phyloP scores from a whole-genome alignment of 129 eudicot species.

The Chrysanthemum seticuspe region DNA sequence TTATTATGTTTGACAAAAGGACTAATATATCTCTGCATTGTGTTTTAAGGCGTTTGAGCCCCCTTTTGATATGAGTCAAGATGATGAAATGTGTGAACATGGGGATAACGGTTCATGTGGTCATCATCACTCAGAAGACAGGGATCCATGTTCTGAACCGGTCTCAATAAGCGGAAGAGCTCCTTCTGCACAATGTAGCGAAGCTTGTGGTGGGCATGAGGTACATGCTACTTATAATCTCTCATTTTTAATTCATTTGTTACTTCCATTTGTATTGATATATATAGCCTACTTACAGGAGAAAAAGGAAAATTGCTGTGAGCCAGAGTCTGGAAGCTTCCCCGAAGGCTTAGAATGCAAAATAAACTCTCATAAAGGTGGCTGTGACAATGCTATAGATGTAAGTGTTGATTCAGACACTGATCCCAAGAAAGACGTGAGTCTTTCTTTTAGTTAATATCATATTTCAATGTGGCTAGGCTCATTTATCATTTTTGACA shows the following conservation, averaged over 20 bases:
- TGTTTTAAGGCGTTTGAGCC: conserved; percentile 86
- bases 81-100: conserved; percentile 44
- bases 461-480: conserved; percentile 3
- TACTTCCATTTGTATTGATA: conserved; percentile 31
- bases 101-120: conserved; percentile 39
- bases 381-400: conserved; percentile 15
- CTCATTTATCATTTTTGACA: conserved; percentile 8
- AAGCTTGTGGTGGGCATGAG: conserved; percentile 30
- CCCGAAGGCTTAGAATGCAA: conserved; percentile 28
- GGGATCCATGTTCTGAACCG: conserved; percentile 39
- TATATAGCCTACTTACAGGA: conserved; percentile 43
- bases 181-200: conserved; percentile 30
- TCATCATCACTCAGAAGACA: conserved; percentile 36
- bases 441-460: conserved; percentile 19
- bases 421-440: conserved; percentile 50
- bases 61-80: conserved; percentile 87
- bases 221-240: conserved; percentile 16
- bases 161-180: conserved; percentile 39
- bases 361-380: conserved; percentile 31
- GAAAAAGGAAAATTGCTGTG: conserved; percentile 34
- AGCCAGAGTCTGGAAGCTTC: conserved; percentile 33
- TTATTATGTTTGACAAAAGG: background rate
- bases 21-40: conserved; percentile 6
- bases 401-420: conserved; percentile 21
- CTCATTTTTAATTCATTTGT: conserved; percentile 11